Base-by-base conservation (phyloP, 495 filamentous ascomycete species). In the Aspergillus panamensis region DNA sequence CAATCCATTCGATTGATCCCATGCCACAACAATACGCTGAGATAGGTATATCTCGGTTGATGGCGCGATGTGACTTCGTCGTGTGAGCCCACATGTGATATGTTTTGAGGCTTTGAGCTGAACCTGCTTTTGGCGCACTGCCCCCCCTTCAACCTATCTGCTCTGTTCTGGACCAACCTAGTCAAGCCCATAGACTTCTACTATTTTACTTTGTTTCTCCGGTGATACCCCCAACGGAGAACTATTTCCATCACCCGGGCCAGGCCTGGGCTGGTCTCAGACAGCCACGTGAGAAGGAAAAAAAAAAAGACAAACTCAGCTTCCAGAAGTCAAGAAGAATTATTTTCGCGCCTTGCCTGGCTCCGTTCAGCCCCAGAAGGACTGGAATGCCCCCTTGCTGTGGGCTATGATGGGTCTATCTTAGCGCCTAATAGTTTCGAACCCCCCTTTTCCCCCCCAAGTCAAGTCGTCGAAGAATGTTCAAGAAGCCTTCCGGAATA, bases 41-140 rank as follows among this genome's bases (percentile, higher is more conserved):
- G 35, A 39, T 3, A n/a, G 35, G 10, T 3, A 39, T 39, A 2
- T 10, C 10, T 39, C 3, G 35, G 35, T n/a, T 39, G 14, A 30
- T 13, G 16, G 25, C 16, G 47, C 13, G 12, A 49, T 49, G 47
- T 31, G 47, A 31, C 25, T 9, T 31, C 16, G 47, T 49, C 47
- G 31, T 49, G 47, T 49, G 47, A 49, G 47, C 42, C 42, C 20
- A 49, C 47, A 49, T 49, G 29, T 49, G 47, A 49, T n/a, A 30
- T 30, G 3, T 16, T 48, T 48, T 14, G 45, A 14, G 42, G 25
- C 25, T 25, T 16, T 45, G 42, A 45, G n/a, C n/a, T 5, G n/a
- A 45, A 19, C 16, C n/a, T 29, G 21, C 12, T 31, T 31, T 31
- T 49, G 25, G 12, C 13, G 5, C n/a, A n/a, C n/a, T n/a, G n/a